Percentiles rank a stretch among this genome's conserved stretches.
phyloP scores from a whole-genome alignment of 2,329 filamentous ascomycete species.

The Penicillium fuscoglaucum region DNA sequence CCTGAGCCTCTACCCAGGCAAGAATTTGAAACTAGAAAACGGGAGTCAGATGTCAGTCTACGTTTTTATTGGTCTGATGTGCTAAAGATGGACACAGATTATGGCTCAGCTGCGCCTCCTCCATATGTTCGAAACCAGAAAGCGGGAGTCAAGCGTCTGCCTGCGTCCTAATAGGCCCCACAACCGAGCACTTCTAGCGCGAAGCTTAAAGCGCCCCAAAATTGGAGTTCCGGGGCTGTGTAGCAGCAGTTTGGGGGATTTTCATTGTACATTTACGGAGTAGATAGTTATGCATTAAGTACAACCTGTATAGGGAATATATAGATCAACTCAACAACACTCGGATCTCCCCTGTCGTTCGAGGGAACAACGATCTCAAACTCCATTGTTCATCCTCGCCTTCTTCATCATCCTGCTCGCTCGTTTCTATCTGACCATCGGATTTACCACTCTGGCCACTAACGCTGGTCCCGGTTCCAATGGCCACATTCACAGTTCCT shows the following conservation, averaged over 20 bases:
- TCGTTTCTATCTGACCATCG: constrained; percentile 21
- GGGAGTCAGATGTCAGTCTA: no score
- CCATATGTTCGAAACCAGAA: no score
- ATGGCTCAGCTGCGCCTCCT: no score
- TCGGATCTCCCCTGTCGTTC: constrained; percentile 63
- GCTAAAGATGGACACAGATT: no score
- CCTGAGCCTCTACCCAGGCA: no score
- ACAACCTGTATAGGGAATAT: neutral
- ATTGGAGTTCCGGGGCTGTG: neutral
- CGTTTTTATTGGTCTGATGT: no score
- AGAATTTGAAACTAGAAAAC: no score
- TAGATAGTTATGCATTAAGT: neutral
- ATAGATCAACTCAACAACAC: constrained; percentile 58
- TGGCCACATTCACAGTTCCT: constrained; percentile 35
- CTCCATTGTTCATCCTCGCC: constrained; percentile 36
- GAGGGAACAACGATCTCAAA: constrained; percentile 61
- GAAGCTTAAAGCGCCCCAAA: neutral
- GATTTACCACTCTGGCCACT: constrained; percentile 24
- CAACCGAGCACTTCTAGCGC: neutral
- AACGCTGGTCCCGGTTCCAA: constrained; percentile 28
- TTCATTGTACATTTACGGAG: neutral
- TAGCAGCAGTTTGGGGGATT: neutral
- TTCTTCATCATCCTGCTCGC: constrained; percentile 37
- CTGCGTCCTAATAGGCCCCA: neutral
- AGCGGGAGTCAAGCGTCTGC: neutral